Conservation (phyloP, 768 basidiomycete genomes). For the Strobilomyces echinocephalus region DNA sequence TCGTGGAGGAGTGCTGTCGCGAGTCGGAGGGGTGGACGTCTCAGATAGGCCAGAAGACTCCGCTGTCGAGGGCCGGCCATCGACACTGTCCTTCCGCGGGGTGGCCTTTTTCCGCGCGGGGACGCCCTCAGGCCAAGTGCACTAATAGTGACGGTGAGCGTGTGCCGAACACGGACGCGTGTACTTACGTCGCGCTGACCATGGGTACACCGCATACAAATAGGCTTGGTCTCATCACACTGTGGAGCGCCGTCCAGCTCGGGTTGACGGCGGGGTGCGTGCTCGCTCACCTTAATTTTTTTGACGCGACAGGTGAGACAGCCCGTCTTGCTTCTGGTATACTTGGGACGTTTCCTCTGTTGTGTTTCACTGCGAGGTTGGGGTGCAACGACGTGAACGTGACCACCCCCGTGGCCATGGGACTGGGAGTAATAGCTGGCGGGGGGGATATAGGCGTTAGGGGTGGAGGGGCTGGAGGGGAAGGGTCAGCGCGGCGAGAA, state of each 20-base stretch:
- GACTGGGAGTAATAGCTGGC: slow-evolving; percentile 37
- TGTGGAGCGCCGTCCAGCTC: slow-evolving; percentile 25
- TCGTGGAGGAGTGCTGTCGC: slow-evolving; percentile 60
- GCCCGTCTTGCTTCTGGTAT: slow-evolving; percentile 90
- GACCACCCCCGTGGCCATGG: slow-evolving; percentile 28
- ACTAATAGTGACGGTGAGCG: slow-evolving; percentile 38
- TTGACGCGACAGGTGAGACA: slow-evolving; percentile 91
- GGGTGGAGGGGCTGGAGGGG: slow-evolving; percentile 32
- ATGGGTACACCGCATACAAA: slow-evolving; percentile 81
- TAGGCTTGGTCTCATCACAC: slow-evolving; percentile 91
- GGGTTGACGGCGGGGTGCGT: background rate
- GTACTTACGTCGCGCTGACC: slow-evolving; percentile 72
- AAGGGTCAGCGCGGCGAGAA: slow-evolving; percentile 15
- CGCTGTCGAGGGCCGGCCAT: slow-evolving; percentile 69
- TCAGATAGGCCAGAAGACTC: slow-evolving; percentile 71
- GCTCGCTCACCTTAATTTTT: slow-evolving; percentile 78
- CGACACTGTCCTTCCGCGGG: slow-evolving; percentile 52
- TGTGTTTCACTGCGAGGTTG: slow-evolving; percentile 47
- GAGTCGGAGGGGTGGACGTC: slow-evolving; percentile 65
- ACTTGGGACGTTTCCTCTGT: slow-evolving; percentile 84
- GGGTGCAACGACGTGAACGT: slow-evolving; percentile 46
- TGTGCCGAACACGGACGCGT: slow-evolving; percentile 2
- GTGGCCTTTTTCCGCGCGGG: slow-evolving; percentile 64
- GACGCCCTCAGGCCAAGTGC: slow-evolving; percentile 81
- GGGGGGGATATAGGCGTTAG: slow-evolving; percentile 39